Base-by-base conservation (phyloP, 2,329 filamentous ascomycete genomes). In the Alternaria sp. region DNA sequence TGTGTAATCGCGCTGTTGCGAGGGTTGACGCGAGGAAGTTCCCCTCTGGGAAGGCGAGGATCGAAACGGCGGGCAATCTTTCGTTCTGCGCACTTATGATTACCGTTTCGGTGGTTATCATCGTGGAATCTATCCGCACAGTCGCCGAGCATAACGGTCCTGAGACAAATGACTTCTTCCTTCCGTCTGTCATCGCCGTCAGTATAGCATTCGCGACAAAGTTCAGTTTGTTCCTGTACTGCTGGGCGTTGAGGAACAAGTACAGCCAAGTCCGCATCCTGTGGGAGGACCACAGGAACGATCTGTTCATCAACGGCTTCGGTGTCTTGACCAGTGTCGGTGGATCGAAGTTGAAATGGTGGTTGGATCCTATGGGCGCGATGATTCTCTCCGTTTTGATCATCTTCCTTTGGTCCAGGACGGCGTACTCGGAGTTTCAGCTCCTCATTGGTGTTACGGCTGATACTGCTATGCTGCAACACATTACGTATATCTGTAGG, bases 81-180 rank as follows among this genome's bases (percentile, higher is more conserved):
- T 89, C 91, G 63, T 99, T 99, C 81, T 97, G 93, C 81, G 97
- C 97, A 80, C 85, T 99, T 72, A 98, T 99, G 96, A 93, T 90
- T 19, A 85, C 93, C 10, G 95, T 98, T 8, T 97, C 93, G 0
- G 85, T 96, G 68, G 93, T 98, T 75, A 89, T 99, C 59, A 96
- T 99, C 72, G 93, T 95, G 21, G 93, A 97, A 78, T 93, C 94
- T 1, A 85, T 88, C 26, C 87, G 89, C 59, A 90, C 96, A 61
- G 84, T 98, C 3, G 85, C 82, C 1, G 81, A 84, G 47, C 75
- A 79, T 52, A 62, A 36, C 1, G 84, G 83, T 1, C 80, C 81
- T 1, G 81, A 83, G 0, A 76, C 72, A 0, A 91, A 91, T 70
- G 74, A 76, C 2, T 97, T 97, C 81, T 88, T 94, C 75, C 83